phyloP scores from a whole-genome alignment of 768 basidiomycete species.

The Amanita jacksonii region DNA sequence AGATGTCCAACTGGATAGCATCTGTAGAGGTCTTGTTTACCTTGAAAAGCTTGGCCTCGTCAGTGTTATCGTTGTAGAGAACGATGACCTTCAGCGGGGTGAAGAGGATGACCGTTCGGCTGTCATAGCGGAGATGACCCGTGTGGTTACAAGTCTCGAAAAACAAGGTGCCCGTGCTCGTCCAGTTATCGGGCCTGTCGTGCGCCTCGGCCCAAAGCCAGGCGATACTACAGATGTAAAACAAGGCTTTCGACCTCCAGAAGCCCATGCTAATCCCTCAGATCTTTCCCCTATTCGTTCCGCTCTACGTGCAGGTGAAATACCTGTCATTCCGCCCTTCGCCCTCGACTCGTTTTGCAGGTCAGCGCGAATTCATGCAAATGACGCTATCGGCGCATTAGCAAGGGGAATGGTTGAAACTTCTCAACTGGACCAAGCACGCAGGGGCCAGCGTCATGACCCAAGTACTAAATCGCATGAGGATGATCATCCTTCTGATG shows the following conservation, averaged over 20 bases:
- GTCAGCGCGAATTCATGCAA: conserved; percentile 75
- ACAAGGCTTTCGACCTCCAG: conserved; percentile 38
- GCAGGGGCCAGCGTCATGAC: conserved; percentile 13
- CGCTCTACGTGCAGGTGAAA: conserved; percentile 88
- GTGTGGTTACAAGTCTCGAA: conserved; percentile 75
- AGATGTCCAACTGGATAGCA: conserved; percentile 87
- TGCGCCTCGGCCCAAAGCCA: conserved; percentile 74
- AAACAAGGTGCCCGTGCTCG: conserved; percentile 79
- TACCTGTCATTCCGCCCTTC: conserved; percentile 90
- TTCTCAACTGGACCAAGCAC: conserved; percentile 22
- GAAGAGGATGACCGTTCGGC: conserved; percentile 58
- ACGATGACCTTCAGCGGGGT: conserved; percentile 64
- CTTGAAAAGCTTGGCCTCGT: conserved; percentile 94
- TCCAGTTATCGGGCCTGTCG: conserved; percentile 81
- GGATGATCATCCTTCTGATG: conserved; percentile 31
- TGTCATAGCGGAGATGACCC: conserved; percentile 75
- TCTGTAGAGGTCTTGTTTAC: conserved; percentile 88
- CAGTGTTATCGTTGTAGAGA: conserved; percentile 90
- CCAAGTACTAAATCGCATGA: conserved; percentile 17
- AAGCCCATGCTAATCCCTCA: conserved; percentile 70
- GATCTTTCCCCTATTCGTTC: conserved; percentile 82
- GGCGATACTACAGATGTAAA: conserved; percentile 23
- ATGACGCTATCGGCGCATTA: conserved; percentile 83
- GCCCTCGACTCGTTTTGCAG: conserved; percentile 88
- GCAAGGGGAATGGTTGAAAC: conserved; percentile 76